Evolutionary conservation across 1,139 yeast genomes (phyloP), one percentile per base, ranked within the genome.

Genomic region (Suhomyces yuchorum): DNA sequence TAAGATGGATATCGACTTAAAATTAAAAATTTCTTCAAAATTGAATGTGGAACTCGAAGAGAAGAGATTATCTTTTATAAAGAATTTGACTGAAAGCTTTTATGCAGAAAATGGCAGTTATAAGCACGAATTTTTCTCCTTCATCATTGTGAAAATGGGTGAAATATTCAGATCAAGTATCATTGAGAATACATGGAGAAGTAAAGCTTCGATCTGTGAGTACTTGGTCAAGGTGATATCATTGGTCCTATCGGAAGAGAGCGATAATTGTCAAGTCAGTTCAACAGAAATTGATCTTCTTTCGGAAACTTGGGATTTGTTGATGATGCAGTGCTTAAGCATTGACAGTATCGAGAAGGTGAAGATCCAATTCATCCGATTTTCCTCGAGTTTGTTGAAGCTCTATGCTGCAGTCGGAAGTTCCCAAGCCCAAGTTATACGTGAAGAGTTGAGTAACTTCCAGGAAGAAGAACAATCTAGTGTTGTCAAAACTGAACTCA

Each of bases 271-370:
- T 2, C 15, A 8, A 15, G 6, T 20, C 12, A 11, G n/a, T n/a
- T 17, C 37, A 18, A 22, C 37, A 7, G 58, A 60, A 20, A 48
- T 58, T 2, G 51, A 40, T 2, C 17, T 59, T 5, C 47, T 68
- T 20, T 48, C 58, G 34, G 40, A 52, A 2, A 53, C 59, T 30
- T 71, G 75, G 73, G 34, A 46, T 1, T 53, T 55, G 34, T 54
- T 73, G n/a, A 42, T 52, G 6, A 46, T 55, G 2, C 48, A 58
- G 6, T 78, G 82, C 57, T 68, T 78, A 14, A 58, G 58, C 6
- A 70, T 69, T 34, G 76, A 75, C 39, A 78, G 79, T 40, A 79
- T 85, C 48, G 95, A 87, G 56, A 79, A 77, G 54, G 89, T 86
- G 2, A 77, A 85, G 50, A 65, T 85, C 19, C 84, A 82, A 45